These are phyloP conservation scores for Sphagnum tenellum DNA, from an alignment of 225 moss, liverwort and hornwort species.

Conservation along the genomic window DNA sequence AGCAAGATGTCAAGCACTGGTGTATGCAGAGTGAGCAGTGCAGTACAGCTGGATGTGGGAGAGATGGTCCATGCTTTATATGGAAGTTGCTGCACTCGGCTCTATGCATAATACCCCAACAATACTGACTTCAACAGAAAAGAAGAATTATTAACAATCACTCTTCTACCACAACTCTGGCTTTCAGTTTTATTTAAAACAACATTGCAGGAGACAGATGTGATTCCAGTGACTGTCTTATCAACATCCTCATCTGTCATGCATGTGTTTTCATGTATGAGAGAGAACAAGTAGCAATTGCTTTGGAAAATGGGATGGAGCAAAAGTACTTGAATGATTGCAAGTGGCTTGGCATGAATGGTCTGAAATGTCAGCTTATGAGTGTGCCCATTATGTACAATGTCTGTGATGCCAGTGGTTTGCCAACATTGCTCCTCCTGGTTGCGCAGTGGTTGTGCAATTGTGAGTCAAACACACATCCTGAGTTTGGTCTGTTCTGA, in stretches of 20 bases:
- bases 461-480: neutral
- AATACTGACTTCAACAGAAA: no score
- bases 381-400: constrained; percentile 53
- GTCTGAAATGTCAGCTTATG: constrained; percentile 58
- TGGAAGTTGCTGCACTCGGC: constrained; percentile 67
- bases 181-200: no score
- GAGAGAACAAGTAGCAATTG: no score
- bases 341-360: constrained; percentile 72
- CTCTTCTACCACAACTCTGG: no score
- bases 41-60: constrained; percentile 55
- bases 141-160: no score
- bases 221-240: no score
- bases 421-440: constrained; percentile 76
- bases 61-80: constrained; percentile 71
- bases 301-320: neutral
- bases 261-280: no score
- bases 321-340: constrained; percentile 55
- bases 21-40: constrained; percentile 60
- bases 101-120: constrained; percentile 18
- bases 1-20: constrained; percentile 44
- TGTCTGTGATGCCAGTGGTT: constrained; percentile 73
- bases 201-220: no score
- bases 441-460: neutral
- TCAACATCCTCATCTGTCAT: no score
- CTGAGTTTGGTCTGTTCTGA: neutral